Percentiles rank a stretch among this genome's conserved stretches.
phyloP scores from a whole-genome alignment of 1,284 basidiomycete genomes.

The Puccinia triticina region DNA sequence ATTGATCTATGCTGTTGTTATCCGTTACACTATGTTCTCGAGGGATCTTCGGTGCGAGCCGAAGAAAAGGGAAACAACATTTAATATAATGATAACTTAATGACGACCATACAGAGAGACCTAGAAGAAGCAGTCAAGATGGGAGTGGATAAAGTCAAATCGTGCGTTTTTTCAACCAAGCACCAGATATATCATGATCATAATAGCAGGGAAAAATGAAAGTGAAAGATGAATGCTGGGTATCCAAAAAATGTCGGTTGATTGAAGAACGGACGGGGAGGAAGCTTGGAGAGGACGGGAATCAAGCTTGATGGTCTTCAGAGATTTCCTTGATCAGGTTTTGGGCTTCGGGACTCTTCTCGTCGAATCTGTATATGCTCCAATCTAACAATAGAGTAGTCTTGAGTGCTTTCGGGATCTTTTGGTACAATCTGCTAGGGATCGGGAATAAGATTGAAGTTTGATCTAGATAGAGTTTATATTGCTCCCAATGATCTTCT shows the following conservation, averaged over 20 bases:
- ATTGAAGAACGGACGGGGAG: background rate
- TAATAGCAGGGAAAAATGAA: background rate
- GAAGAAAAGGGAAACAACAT: background rate
- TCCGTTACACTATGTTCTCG: no score
- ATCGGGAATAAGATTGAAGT: constrained; percentile 72
- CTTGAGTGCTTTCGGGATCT: constrained; percentile 68
- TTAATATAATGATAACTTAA: background rate
- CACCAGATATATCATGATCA: background rate
- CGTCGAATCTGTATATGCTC: constrained; percentile 69
- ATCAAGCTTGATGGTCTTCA: background rate
- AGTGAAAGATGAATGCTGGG: background rate
- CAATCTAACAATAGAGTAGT: constrained; percentile 69
- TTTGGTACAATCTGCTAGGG: constrained; percentile 68
- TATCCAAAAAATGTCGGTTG: background rate
- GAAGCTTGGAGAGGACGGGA: background rate
- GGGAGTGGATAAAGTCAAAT: background rate
- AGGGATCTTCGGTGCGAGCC: background rate
- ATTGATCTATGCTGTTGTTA: background rate
- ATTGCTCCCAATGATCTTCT: constrained; percentile 56
- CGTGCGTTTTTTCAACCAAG: background rate
- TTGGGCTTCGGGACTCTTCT: constrained; percentile 58
- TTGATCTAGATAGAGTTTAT: constrained; percentile 58
- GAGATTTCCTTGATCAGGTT: constrained; percentile 19
- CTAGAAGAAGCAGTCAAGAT: background rate
- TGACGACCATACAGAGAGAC: background rate